These are phyloP conservation scores for Orbilia quercus DNA, from an alignment of 2,329 filamentous ascomycete genomes.

Conservation along the genomic window DNA sequence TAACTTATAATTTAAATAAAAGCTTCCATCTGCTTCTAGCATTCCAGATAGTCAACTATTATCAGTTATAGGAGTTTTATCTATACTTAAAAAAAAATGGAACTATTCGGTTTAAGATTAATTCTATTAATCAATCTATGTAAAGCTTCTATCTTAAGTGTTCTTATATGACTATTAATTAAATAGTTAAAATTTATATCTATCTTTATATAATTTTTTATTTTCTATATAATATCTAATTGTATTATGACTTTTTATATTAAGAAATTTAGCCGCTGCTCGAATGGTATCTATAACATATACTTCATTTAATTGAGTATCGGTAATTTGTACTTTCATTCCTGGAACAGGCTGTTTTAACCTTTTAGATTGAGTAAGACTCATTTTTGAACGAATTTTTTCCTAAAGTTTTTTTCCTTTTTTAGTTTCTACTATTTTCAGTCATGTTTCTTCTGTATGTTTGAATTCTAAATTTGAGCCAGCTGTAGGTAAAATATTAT, in stretches of 20 bases:
- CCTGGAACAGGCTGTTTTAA: too few species aligned
- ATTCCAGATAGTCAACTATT: constrained; percentile 16
- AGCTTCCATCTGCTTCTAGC: constrained; percentile 28
- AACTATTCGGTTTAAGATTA: constrained; percentile 32
- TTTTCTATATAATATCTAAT: too few species aligned
- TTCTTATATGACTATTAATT: constrained; percentile 35
- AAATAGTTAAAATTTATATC: too few species aligned
- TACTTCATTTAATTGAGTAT: too few species aligned
- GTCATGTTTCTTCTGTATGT: not conserved
- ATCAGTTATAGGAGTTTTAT: constrained; percentile 29
- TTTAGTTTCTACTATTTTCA: not conserved
- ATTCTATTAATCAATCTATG: constrained; percentile 39
- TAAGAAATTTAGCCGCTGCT: too few species aligned
- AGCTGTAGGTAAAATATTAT: constrained; percentile 23
- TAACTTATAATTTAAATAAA: constrained; percentile 46
- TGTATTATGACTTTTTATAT: too few species aligned
- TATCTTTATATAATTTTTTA: too few species aligned
- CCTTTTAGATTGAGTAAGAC: too few species aligned
- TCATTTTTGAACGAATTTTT: too few species aligned
- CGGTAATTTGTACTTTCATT: too few species aligned
- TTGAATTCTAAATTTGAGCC: constrained; percentile 10
- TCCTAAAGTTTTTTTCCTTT: not conserved
- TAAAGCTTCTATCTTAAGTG: constrained; percentile 46
- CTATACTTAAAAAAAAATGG: constrained; percentile 29
- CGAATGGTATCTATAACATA: too few species aligned